Percentiles rank a stretch among this genome's conserved stretches.
Evolutionary conservation across 345 rosid species (phyloP).

Genomic region (Dovyalis caffra): DNA sequence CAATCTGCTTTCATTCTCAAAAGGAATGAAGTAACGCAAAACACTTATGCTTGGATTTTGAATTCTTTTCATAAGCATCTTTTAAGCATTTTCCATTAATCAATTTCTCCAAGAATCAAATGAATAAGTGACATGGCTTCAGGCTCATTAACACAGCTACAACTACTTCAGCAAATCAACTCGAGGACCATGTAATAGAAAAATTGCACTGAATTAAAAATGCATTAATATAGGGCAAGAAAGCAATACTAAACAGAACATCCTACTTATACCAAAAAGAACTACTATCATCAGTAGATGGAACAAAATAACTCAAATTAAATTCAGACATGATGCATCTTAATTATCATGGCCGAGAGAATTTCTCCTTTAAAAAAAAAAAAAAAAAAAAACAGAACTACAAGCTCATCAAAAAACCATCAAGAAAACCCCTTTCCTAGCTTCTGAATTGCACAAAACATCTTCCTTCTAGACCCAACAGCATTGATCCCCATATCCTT

Average conservation of each 20-base stretch:
- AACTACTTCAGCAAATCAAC: background rate
- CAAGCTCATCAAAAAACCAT: conserved; percentile 19
- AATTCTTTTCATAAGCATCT: background rate
- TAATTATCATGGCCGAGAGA: conserved; percentile 47
- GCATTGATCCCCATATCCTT: conserved; percentile 91
- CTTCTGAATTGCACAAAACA: conserved; percentile 76
- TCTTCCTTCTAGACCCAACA: conserved; percentile 82
- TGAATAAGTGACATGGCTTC: background rate
- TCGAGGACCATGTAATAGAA: conserved; percentile 11
- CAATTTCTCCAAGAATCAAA: background rate
- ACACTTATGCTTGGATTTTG: background rate
- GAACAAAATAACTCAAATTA: conserved; percentile 26
- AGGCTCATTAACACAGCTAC: background rate
- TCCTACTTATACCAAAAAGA: conserved; percentile 33
- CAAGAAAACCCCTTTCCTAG: conserved; percentile 72
- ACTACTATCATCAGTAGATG: conserved; percentile 9
- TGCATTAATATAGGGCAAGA: conserved; percentile 23
- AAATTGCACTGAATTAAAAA: conserved; percentile 29
- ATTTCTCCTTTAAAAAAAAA: conserved; percentile 20
- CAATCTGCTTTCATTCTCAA: background rate
- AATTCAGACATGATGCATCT: conserved; percentile 47
- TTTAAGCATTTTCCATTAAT: background rate
- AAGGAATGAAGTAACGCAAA: background rate
- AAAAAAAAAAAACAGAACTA: too few relatives aligned
- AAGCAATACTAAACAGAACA: conserved; percentile 13